These are phyloP conservation scores for Trypanosoma brucei DNA, from an alignment of 208 protist genomes.

Conservation along the genomic window DNA sequence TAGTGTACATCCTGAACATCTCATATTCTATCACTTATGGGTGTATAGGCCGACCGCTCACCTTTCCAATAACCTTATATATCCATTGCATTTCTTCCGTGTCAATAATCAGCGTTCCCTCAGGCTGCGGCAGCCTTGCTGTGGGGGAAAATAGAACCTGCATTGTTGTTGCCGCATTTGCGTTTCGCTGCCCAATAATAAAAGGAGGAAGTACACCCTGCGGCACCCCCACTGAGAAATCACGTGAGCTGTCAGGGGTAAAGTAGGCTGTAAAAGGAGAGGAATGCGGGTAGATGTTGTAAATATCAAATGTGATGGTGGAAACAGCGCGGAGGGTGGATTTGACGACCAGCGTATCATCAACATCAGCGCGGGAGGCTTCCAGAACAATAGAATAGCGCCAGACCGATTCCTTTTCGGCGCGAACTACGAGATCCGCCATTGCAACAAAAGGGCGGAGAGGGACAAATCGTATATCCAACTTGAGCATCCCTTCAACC, in stretches of 20 bases:
- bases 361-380: slow-evolving; percentile 58
- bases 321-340: slow-evolving; percentile 47
- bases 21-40: too few relatives aligned
- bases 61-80: slow-evolving; percentile 75
- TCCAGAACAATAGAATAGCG: slow-evolving; percentile 80
- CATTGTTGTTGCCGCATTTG: slow-evolving; percentile 38
- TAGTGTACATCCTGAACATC: neutral
- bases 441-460: slow-evolving; percentile 70
- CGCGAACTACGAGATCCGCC: slow-evolving; percentile 62
- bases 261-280: slow-evolving; percentile 87
- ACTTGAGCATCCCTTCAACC: slow-evolving; percentile 35
- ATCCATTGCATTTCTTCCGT: slow-evolving; percentile 92
- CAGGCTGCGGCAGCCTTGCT: slow-evolving; percentile 61
- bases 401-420: slow-evolving; percentile 62
- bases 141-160: slow-evolving; percentile 57
- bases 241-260: slow-evolving; percentile 72
- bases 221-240: slow-evolving; percentile 70
- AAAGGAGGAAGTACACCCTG: slow-evolving; percentile 77
- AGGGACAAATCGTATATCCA: slow-evolving; percentile 62
- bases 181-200: slow-evolving; percentile 41
- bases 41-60: slow-evolving; percentile 10
- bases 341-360: slow-evolving; percentile 82
- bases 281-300: slow-evolving; percentile 82
- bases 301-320: slow-evolving; percentile 72
- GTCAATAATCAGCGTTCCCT: slow-evolving; percentile 83